These are phyloP conservation scores for Rhododendron henanense DNA, from an alignment of 148 eudicot genomes.

Conservation along the genomic window DNA sequence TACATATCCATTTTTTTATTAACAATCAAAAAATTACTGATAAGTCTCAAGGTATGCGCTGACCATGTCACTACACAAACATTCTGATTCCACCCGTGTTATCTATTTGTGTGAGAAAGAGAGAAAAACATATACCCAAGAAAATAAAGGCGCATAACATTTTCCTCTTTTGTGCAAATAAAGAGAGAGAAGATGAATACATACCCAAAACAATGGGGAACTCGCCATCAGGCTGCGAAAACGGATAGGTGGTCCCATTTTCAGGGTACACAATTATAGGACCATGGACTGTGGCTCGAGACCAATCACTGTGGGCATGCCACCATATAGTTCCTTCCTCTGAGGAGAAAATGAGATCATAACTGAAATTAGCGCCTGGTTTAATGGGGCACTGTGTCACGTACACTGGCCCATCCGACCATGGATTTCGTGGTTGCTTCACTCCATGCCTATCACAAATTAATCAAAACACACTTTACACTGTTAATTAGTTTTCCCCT, in stretches of 20 bases:
- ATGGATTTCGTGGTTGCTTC: conserved; percentile 6
- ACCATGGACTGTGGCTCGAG: conserved; percentile 9
- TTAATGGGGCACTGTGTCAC: conserved; percentile 3
- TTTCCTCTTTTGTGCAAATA: no score
- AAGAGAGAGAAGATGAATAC: no score
- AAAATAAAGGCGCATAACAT: no score
- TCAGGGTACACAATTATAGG: neutral
- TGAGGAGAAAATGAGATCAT: neutral
- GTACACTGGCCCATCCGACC: conserved; percentile 9
- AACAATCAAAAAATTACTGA: neutral
- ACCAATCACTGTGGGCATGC: conserved; percentile 10
- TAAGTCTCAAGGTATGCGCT: no score
- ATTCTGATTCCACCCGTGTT: neutral
- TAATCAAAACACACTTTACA: neutral
- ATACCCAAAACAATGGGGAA: no score
- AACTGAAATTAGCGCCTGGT: conserved; percentile 1
- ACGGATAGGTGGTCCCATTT: no score
- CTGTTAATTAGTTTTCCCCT: neutral
- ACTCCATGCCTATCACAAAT: neutral
- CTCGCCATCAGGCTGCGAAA: no score
- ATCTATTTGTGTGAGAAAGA: no score
- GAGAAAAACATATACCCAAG: no score
- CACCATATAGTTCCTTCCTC: conserved; percentile 9
- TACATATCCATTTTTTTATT: no score
- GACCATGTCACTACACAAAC: neutral